Evolutionary conservation across 2,329 filamentous ascomycete genomes (phyloP), one percentile per base, ranked within the genome.

Genomic region (Stagonosporopsis vannaccii): DNA sequence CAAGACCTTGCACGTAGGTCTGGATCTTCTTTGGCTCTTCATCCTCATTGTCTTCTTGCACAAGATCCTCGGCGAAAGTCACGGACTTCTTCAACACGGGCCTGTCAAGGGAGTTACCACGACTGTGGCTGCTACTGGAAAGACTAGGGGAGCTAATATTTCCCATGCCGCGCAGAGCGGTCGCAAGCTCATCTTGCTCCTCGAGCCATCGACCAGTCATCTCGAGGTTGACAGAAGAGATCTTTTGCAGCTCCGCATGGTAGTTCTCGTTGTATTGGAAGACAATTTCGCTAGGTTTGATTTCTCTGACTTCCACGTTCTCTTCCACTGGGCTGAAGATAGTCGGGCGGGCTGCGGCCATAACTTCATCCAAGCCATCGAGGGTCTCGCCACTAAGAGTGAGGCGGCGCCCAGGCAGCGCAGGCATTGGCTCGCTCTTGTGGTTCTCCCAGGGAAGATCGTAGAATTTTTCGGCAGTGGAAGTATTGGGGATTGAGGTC

Each of bases 401-500:
- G 0, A 69, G 61, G 6, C 58, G 59, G 28, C 67, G 68, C 42
- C 67, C 51, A 12, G 62, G 60, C 19, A 63, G 50, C 33, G 60
- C 40, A 52, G 65, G 60, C 22, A 60, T 35, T 13, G 61, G 59
- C 20, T 59, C 58, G 11, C 60, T 61, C 25, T 65, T 62, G 25
- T 65, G 70, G 47, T 46, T 80, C 73, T 67, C 62, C 89, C 92
- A 97, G 3, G 93, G 92, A 25, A 89, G 84, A 60, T 89, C 88
- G 78, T 98, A 98, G 70, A 97, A 98, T 60, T 90, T 87, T 73
- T 97, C 91, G 9, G 94, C 94, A n/a, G 90, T 92, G 26, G 92
- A 91, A 1, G 94, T 97, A 0, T 91, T 94, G 1, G 92, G 92
- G 0, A 87, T 86, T 3, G 74, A 73, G 11, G 77, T 75, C 13